Evolutionary conservation across 176 grass and related monocot genomes (phyloP), one percentile per base, ranked within the genome.

Genomic region (Cymbopogon citratus): DNA sequence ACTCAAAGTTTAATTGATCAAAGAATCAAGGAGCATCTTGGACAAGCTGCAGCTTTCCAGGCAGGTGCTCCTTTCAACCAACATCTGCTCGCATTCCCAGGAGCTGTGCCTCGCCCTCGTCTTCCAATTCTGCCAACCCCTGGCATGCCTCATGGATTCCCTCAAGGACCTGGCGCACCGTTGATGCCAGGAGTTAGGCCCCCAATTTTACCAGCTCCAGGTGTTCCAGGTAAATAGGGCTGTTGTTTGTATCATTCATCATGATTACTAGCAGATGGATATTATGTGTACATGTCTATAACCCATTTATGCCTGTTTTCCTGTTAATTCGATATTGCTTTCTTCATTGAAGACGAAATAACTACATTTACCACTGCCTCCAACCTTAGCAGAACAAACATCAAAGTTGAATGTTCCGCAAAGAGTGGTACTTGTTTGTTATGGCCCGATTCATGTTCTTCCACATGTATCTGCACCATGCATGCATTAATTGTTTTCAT

Each of bases 1-100:
- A 98, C 96, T 51, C 96, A 98, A 83, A 98, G 89, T 79, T 87
- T 98, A 80, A 98, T 98, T 86, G 96, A 98, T 86, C 90, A 98
- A 77, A 95, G 92, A 87, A 98, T 98, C 46, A 98, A 98, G 72
- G 96, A 98, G 68, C 96, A 98, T 87, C 80, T 98, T 25, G 95
- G 95, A 31, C 95, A 97, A 79, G 92, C 95, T 67, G 94, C 86
- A 63, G 90, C 92, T 75, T 97, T 93, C 81, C 95, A 98, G 83
- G 91, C 91, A 25, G 92, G 92, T 87, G 87, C 81, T n/a, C 66
- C 87, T 68, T 94, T 87, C 82, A 91, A 89, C 33, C 92, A 83
- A 69, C 89, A 94, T 85, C 71, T 94, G 56, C 83, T 94, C 31
- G 69, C 87, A 39, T 72, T 87, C 66, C 84, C 81, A 64, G 89